Evolutionary conservation across 2,329 filamentous ascomycete genomes (phyloP).

Genomic region (Penicillium decumbens): DNA sequence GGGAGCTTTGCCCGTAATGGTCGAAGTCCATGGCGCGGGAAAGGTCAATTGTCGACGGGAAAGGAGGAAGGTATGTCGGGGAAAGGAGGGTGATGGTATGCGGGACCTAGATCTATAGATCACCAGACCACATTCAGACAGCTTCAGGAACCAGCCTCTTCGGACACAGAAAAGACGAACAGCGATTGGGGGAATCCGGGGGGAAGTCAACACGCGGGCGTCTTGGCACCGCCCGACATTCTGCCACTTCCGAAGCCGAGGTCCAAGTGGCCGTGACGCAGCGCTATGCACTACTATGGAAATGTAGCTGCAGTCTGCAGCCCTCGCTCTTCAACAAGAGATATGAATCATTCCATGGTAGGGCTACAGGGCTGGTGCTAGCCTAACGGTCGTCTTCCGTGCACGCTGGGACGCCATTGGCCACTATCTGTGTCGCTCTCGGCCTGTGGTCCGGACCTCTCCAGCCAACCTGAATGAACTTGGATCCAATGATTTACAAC

Average conservation of each 20-base stretch:
- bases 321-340: background rate
- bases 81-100: background rate
- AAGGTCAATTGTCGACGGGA: constrained; percentile 22
- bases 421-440: background rate
- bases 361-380: background rate
- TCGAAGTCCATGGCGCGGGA: constrained; percentile 42
- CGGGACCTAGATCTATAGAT: background rate
- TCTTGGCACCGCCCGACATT: constrained; percentile 32
- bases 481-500: too few species aligned
- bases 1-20: constrained; percentile 35
- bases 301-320: background rate
- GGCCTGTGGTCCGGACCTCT: constrained; percentile 4
- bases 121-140: constrained; percentile 5
- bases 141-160: constrained; percentile 1
- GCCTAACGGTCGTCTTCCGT: background rate
- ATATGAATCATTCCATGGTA: background rate
- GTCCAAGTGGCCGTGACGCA: constrained; percentile 18
- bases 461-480: background rate
- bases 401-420: background rate
- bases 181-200: constrained; percentile 31
- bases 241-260: constrained; percentile 37
- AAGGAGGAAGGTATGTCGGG: constrained; percentile 5
- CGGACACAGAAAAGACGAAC: constrained; percentile 9
- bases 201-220: constrained; percentile 23
- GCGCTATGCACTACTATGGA: background rate